Evolutionary conservation across 2,329 filamentous ascomycete species (phyloP), one percentile per base, ranked within the genome.

Genomic region (Rutstroemia sp.): DNA sequence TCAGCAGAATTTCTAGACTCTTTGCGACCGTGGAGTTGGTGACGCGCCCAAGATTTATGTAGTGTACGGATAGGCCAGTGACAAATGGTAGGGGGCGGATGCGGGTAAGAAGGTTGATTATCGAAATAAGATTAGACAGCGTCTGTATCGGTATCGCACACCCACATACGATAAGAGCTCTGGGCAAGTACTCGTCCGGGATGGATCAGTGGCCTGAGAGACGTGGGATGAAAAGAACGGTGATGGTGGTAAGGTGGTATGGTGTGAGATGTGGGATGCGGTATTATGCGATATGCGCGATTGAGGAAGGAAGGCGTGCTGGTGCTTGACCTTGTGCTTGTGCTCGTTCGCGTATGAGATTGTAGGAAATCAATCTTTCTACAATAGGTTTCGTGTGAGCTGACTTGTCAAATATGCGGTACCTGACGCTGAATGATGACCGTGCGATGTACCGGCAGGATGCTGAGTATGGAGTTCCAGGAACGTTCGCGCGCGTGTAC

Each of bases 401-500:
- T 54, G 55, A 57, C 49, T 55, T 47, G 46, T 54, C 51, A 55
- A 44, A 51, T 46, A 58, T 54, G 52, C 52, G 52, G 52, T 54
- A 54, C 52, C 52, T 54, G 52, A 54, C 52, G 52, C 49, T 54
- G 34, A 49, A 54, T 49, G 52, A 54, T 49, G 44, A 54, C 52
- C 52, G 52, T 54, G 52, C 52, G 52, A 54, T 54, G 37, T 50
- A 50, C 45, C 45, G 52, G 42, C 19, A 39, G 37, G 17, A 42
- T 12, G 30, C 12, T 34, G 30, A 34, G 30, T 34, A 12, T 12
- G 52, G 48, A 41, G 16, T 49, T 12, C 45, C 17, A 38, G 34
- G 34, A 48, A 34, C 21, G 27, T 34, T 54, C 42, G 44, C 51
- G 51, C 51, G 51, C 51, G 51, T 54, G 44, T 48, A 54, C 48